Evolutionary conservation across 257 asterid genomes (phyloP), one percentile per base, ranked within the genome.

Genomic region (Gardenia jasminoides): DNA sequence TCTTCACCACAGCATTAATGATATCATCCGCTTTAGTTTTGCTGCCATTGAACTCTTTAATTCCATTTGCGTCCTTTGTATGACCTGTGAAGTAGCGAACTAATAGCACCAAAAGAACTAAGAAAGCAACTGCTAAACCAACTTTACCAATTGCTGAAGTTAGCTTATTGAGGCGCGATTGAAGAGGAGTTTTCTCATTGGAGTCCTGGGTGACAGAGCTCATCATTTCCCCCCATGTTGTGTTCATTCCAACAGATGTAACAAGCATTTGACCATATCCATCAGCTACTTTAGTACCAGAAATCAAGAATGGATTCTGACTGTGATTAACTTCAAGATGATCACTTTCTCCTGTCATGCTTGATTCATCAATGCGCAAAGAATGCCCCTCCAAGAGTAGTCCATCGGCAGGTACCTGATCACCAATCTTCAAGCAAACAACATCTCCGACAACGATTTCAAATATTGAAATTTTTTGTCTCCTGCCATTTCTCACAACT

Each of bases 221-320:
- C 87, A 89, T 89, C 91, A 87, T 86, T 75, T 84, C 88, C 0
- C 92, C 92, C 93, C 93, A 89, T 11, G 84, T 70, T 24, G 85
- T 81, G 80, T 88, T 81, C 87, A 82, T 81, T 6, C 87, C 87
- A 48, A 86, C 90, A 19, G 90, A 82, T 3, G 88, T 84, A 8
- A 88, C 88, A 28, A 88, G 79, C 90, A 88, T 84, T 52, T 68
- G 76, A n/a, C 82, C 91, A 65, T 86, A 86, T 12, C 91, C 85
- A 79, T 83, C 88, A 4, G 61, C 88, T 36, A 88, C 81, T 64
- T 83, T 88, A 0, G 88, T 84, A 28, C 90, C 91, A 10, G 85
- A 88, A 26, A 56, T 47, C 82, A 88, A 72, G 83, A 86, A 86
- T 2, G 88, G 89, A 70, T 86, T 86, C 33, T 67, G 86, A 5